Percentiles rank a stretch among this genome's conserved stretches.
Conservation (phyloP, 345 rosid species). For the Geranium brycei region DNA sequence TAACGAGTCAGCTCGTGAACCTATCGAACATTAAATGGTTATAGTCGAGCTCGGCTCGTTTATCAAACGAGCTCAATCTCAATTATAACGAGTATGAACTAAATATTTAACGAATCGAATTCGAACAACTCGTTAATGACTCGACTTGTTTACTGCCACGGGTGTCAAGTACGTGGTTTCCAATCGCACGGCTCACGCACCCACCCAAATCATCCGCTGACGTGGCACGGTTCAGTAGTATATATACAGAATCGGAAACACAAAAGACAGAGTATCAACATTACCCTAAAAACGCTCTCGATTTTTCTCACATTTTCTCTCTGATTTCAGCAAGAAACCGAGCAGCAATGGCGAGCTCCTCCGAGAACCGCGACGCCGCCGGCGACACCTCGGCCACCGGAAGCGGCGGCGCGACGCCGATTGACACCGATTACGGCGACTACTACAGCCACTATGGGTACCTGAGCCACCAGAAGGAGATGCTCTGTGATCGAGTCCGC, state of each 20-base stretch:
- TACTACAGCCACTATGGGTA: conserved; percentile 85
- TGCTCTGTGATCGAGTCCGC: conserved; percentile 96
- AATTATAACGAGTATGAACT: no score
- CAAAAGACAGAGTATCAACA: conserved; percentile 6
- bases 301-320: no score
- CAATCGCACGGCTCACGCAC: no score
- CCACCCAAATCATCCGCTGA: not conserved
- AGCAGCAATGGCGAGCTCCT: conserved; percentile 35
- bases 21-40: no score
- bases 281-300: conserved; percentile 25
- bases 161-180: no score
- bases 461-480: conserved; percentile 93
- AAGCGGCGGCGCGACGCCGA: conserved; percentile 22
- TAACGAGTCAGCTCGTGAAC: no score
- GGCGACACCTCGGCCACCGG: conserved; percentile 21
- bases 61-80: no score
- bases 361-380: conserved; percentile 26
- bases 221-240: not conserved
- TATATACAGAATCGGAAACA: conserved; percentile 2
- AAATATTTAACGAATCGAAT: no score
- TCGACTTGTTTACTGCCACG: no score
- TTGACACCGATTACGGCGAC: conserved; percentile 81
- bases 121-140: no score
- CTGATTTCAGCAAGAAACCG: not conserved
- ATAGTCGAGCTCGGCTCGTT: no score